Conservation (phyloP, 352 stramenopile species). For the Achlya hypogyna region DNA sequence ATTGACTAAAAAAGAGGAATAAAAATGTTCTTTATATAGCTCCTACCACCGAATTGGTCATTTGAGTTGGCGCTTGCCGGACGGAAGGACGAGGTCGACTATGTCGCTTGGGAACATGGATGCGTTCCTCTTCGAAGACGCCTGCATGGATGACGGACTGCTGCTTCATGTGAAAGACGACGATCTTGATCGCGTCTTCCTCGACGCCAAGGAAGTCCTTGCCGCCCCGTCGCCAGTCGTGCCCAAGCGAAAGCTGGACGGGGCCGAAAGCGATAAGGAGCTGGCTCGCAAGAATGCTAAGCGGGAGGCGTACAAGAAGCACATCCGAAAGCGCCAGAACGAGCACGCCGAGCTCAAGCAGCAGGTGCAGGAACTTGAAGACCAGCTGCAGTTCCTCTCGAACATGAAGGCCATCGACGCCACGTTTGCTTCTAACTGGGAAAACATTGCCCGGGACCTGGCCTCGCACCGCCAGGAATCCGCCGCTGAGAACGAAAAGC, state of each 20-base stretch:
- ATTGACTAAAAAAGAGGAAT: not conserved
- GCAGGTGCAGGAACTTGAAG: constrained; percentile 19
- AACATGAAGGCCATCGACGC: constrained; percentile 21
- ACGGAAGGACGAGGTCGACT: not conserved
- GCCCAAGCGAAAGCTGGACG: not conserved
- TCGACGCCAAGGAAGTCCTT: not conserved
- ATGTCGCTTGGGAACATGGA: constrained; percentile 1
- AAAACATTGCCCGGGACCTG: constrained; percentile 18
- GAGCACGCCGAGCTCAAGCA: constrained; percentile 13
- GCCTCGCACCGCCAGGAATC: constrained; percentile 18
- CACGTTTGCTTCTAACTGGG: constrained; percentile 17
- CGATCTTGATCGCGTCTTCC: not conserved
- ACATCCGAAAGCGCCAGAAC: constrained; percentile 19
- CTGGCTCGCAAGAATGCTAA: constrained; percentile 12
- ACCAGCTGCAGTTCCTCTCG: constrained; percentile 17
- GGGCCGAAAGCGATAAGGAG: constrained; percentile 3
- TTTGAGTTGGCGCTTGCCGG: not conserved
- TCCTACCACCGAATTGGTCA: not conserved
- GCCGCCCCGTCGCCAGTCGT: not conserved
- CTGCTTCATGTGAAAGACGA: not conserved
- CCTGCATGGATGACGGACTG: constrained; percentile 1
- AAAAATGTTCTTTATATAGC: constrained; percentile 1
- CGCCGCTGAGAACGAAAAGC: constrained; percentile 19
- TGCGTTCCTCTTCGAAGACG: constrained; percentile 5
- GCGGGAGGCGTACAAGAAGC: constrained; percentile 21